Evolutionary conservation across 2,329 filamentous ascomycete species (phyloP), one percentile per base, ranked within the genome.

Genomic region (Beauveria asiatica): DNA sequence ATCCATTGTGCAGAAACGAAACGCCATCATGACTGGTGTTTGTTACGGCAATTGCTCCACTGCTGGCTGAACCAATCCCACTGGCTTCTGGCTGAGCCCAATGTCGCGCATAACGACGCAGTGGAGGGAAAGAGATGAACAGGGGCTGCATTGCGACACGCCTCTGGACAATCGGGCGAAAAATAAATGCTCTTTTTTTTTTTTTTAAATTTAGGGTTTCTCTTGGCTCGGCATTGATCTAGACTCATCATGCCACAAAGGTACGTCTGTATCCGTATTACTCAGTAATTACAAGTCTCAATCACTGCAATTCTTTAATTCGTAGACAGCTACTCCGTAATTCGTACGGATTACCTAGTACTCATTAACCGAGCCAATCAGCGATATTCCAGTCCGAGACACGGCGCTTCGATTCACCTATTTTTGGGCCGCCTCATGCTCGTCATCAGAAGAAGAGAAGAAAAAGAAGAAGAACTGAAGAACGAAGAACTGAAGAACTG

Each of bases 71-170:
- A 13, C 33, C 33, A 37, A 37, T 16, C 33, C 11, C 33, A 6
- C 33, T 37, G 33, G 33, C 33, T 37, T 13, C 33, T 37, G 11
- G 11, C 33, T 13, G 33, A 37, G 33, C 16, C 33, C 33, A 37
- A 37, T 37, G 33, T 37, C 33, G 33, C 55, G 55, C 55, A 57
- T 42, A 57, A 50, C 42, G 5, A 39, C 21, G 21, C 5, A 39
- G 54, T 49, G 54, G 54, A 57, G 27, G 54, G 54, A 39, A 49
- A 27, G 55, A 57, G 55, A 57, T 57, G 55, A 57, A 57, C 45
- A 57, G 55, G 55, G 55, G 55, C 55, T 37, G 17, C 30, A n/a
- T 56, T 54, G 51, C 51, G 25, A 54, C 51, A 9, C 25, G 9
- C 37, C 21, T 49, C 39, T 17, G 21, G 23, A 25, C 33, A 50